Conservation (phyloP, 1,284 basidiomycete genomes). For the Gymnopus androsaceus region DNA sequence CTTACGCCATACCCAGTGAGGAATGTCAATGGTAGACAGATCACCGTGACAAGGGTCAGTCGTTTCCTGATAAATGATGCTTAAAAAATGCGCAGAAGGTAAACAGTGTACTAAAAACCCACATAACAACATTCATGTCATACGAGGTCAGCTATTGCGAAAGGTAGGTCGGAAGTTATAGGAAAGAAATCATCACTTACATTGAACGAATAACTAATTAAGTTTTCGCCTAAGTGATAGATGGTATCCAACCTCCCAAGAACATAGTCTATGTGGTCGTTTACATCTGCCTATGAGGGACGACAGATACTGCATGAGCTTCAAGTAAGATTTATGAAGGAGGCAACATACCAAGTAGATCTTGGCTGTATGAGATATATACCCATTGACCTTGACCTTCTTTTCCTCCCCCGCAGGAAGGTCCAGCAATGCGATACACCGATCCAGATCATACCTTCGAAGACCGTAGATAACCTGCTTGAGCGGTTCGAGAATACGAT, state of each 20-base stretch:
- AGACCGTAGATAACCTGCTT: slow-evolving; percentile 68
- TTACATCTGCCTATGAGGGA: slow-evolving; percentile 58
- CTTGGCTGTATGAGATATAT: slow-evolving; percentile 68
- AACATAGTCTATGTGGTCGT: slow-evolving; percentile 72
- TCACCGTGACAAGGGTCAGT: slow-evolving; percentile 59
- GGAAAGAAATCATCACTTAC: slow-evolving; percentile 35
- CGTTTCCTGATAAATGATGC: slow-evolving; percentile 35
- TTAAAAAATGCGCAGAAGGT: slow-evolving; percentile 1
- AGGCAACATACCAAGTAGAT: slow-evolving; percentile 57
- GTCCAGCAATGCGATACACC: slow-evolving; percentile 56
- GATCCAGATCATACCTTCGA: slow-evolving; percentile 64
- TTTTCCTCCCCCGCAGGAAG: slow-evolving; percentile 29
- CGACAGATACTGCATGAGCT: neutral
- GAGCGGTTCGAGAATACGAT: slow-evolving; percentile 68
- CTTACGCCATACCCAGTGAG: slow-evolving; percentile 71
- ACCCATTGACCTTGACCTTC: slow-evolving; percentile 50
- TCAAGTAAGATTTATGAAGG: neutral
- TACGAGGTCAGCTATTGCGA: slow-evolving; percentile 58
- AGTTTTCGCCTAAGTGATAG: slow-evolving; percentile 63
- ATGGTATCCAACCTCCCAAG: slow-evolving; percentile 70
- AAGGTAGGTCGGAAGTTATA: neutral
- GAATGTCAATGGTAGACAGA: slow-evolving; percentile 69
- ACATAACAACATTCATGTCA: slow-evolving; percentile 74
- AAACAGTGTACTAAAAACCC: slow-evolving; percentile 29
- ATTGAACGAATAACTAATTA: slow-evolving; percentile 74